Percentiles rank a stretch among this genome's conserved stretches.
These are phyloP conservation scores for Kodamaea plutei DNA, from an alignment of 1,139 yeast genomes.

Conservation along the genomic window DNA sequence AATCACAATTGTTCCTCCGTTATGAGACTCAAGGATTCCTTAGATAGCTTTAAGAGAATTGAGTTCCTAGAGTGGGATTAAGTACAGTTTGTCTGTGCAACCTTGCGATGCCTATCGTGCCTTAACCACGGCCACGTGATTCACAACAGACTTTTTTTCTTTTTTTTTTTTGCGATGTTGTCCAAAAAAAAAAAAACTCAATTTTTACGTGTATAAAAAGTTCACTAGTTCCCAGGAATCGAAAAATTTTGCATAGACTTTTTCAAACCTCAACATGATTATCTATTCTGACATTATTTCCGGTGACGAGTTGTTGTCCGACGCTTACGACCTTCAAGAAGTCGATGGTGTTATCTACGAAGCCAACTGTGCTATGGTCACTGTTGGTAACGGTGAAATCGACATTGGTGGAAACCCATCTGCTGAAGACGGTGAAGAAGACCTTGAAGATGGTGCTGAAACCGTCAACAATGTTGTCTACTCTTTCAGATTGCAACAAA, in stretches of 20 bases:
- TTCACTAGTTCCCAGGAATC: conserved; percentile 5
- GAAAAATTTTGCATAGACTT: conserved; percentile 5
- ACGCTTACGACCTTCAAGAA: conserved; percentile 84
- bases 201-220: conserved; percentile 5
- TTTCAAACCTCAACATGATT: conserved; percentile 40
- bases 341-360: conserved; percentile 93
- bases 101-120: no score
- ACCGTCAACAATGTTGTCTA: conserved; percentile 96
- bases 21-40: no score
- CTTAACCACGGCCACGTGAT: not conserved
- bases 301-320: conserved; percentile 95
- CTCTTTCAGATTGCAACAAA: conserved; percentile 97
- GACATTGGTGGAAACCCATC: conserved; percentile 99
- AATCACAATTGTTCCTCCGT: no score
- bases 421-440: conserved; percentile 87
- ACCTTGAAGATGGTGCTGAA: conserved; percentile 75
- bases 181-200: conserved; percentile 5
- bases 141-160: conserved; percentile 1
- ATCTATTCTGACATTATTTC: conserved; percentile 72
- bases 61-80: no score
- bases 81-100: no score
- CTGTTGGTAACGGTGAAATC: conserved; percentile 82
- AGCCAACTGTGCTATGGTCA: conserved; percentile 93
- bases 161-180: conserved; percentile 6
- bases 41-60: no score